Evolutionary conservation across 345 rosid genomes (phyloP).

Genomic region (Salix arbutifolia): DNA sequence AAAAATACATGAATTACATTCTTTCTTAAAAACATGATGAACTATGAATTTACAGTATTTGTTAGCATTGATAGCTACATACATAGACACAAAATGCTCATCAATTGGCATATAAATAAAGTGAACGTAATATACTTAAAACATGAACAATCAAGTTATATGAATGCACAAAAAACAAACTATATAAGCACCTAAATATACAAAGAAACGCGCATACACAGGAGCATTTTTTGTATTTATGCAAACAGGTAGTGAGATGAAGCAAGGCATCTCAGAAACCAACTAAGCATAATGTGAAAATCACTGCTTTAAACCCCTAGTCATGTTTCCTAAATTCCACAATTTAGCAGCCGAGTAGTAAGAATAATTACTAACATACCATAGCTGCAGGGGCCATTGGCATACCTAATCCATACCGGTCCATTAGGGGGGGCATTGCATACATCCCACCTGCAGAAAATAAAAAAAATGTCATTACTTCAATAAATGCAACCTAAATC

Average conservation of each 20-base stretch:
- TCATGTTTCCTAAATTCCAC: not conserved
- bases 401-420: slow-evolving; percentile 81
- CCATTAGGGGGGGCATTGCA: slow-evolving; percentile 84
- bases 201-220: not conserved
- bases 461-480: slow-evolving; percentile 1
- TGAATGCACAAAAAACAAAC: not conserved
- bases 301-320: not conserved
- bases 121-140: not conserved
- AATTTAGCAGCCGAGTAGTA: not conserved
- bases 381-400: slow-evolving; percentile 76
- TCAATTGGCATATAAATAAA: not conserved
- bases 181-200: not conserved
- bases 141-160: not conserved
- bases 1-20: not conserved
- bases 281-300: not conserved
- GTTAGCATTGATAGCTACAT: not conserved
- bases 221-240: not conserved
- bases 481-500: not conserved
- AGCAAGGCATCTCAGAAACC: not conserved
- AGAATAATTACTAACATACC: slow-evolving; percentile 46
- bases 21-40: not conserved
- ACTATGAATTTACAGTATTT: not conserved
- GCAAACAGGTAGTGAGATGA: not conserved
- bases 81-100: not conserved
- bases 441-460: slow-evolving; percentile 65